phyloP scores from a whole-genome alignment of 2,329 filamentous ascomycete species.

The Pseudogymnoascus sp. region DNA sequence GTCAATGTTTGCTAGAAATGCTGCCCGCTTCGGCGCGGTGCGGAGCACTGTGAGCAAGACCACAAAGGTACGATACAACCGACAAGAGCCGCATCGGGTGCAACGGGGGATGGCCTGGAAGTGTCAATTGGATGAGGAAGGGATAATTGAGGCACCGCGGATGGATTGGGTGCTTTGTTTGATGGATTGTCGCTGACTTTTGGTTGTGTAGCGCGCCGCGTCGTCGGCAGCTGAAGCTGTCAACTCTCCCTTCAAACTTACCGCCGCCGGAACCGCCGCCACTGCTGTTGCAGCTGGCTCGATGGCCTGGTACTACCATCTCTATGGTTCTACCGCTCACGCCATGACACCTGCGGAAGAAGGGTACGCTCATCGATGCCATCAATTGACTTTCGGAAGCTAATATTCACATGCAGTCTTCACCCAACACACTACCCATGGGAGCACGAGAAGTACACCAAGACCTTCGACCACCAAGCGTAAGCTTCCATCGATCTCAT shows the following conservation, averaged over 20 bases:
- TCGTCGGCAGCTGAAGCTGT: slow-evolving; percentile 63
- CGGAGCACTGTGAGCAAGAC: slow-evolving; percentile 10
- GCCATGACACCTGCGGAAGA: slow-evolving; percentile 93
- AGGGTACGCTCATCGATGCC: slow-evolving; percentile 64
- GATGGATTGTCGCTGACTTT: slow-evolving; percentile 32
- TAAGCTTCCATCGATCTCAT: slow-evolving; percentile 45
- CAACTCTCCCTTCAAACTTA: slow-evolving; percentile 72
- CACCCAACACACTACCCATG: slow-evolving; percentile 90
- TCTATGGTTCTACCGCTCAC: slow-evolving; percentile 80
- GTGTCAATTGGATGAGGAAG: background rate
- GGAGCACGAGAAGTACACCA: slow-evolving; percentile 85
- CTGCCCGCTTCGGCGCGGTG: slow-evolving; percentile 10
- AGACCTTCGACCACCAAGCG: slow-evolving; percentile 96
- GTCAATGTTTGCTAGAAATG: slow-evolving; percentile 11
- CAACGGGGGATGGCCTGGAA: background rate
- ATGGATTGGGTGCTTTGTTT: slow-evolving; percentile 19
- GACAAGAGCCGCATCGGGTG: slow-evolving; percentile 10
- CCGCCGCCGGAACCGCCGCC: slow-evolving; percentile 77
- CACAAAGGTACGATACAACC: slow-evolving; percentile 10
- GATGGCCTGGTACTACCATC: slow-evolving; percentile 94
- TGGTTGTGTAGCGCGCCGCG: slow-evolving; percentile 46
- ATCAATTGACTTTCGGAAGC: background rate
- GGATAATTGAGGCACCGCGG: slow-evolving; percentile 10
- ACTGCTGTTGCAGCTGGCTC: slow-evolving; percentile 82
- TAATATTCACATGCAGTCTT: slow-evolving; percentile 49